These are phyloP conservation scores for Perkinsus olseni DNA, from an alignment of 169 alveolate species.

Conservation along the genomic window DNA sequence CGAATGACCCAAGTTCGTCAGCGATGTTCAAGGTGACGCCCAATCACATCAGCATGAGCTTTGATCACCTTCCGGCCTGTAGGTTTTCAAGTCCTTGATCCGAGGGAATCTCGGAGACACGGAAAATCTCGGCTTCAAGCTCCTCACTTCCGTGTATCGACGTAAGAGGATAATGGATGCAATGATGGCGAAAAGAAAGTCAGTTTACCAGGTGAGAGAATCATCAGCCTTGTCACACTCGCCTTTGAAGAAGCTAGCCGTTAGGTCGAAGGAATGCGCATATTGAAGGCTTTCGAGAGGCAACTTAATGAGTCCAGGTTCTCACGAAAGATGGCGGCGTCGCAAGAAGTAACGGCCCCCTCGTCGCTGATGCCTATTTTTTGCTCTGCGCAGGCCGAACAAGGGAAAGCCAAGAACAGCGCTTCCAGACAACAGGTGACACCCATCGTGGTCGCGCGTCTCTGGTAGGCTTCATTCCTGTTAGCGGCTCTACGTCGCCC, in stretches of 20 bases:
- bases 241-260: too few species aligned
- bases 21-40: not conserved
- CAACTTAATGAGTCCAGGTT: not conserved
- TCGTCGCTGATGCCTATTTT: not conserved
- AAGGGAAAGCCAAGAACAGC: not conserved
- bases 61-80: not conserved
- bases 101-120: not conserved
- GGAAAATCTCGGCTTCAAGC: not conserved
- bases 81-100: not conserved
- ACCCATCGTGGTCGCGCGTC: not conserved
- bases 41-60: too few species aligned
- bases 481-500: not conserved
- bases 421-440: not conserved
- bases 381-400: not conserved
- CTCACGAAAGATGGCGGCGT: not conserved
- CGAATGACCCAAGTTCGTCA: not conserved
- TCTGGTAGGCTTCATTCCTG: not conserved
- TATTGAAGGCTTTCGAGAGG: not conserved
- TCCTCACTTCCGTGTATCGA: not conserved
- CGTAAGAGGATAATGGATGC: not conserved
- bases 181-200: not conserved
- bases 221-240: too few species aligned
- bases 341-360: not conserved
- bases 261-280: not conserved
- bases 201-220: not conserved